Conservation (phyloP, 73 alveolate species). For the Symbiodinium natans region DNA sequence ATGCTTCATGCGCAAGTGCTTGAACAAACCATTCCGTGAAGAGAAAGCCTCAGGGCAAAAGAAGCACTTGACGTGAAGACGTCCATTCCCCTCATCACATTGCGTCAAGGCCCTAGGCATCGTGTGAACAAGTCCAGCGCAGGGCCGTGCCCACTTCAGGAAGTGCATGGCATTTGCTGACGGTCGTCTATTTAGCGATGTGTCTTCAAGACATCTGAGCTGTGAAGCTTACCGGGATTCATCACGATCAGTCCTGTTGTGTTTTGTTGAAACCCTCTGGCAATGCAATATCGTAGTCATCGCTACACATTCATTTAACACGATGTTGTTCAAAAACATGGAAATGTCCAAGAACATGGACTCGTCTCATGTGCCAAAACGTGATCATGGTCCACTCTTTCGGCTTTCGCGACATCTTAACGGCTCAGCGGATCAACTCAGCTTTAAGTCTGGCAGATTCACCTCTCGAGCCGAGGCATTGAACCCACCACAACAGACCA, state of each 20-base stretch:
- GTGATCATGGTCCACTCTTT: background rate
- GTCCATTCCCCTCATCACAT: background rate
- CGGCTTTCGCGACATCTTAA: background rate
- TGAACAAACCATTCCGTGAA: conserved; percentile 46
- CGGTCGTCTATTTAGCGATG: background rate
- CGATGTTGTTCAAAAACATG: background rate
- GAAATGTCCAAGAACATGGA: background rate
- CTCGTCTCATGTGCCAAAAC: background rate
- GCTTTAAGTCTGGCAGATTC: conserved; percentile 33
- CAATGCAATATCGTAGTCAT: background rate
- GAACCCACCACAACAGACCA: no score
- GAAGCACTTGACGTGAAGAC: background rate
- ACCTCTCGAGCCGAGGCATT: conserved; percentile 33
- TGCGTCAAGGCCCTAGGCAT: background rate
- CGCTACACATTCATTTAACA: background rate
- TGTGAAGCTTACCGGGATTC: background rate
- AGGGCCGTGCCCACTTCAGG: conserved; percentile 20
- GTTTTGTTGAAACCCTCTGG: background rate
- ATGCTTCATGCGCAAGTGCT: conserved; percentile 74
- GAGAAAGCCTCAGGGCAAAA: conserved; percentile 23
- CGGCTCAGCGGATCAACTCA: background rate
- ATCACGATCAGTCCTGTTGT: background rate
- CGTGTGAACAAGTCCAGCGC: conserved; percentile 62
- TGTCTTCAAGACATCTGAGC: conserved; percentile 10
- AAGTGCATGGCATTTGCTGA: background rate